These are phyloP conservation scores for Fomitopsis serialis DNA, from an alignment of 768 basidiomycete species.

Conservation along the genomic window DNA sequence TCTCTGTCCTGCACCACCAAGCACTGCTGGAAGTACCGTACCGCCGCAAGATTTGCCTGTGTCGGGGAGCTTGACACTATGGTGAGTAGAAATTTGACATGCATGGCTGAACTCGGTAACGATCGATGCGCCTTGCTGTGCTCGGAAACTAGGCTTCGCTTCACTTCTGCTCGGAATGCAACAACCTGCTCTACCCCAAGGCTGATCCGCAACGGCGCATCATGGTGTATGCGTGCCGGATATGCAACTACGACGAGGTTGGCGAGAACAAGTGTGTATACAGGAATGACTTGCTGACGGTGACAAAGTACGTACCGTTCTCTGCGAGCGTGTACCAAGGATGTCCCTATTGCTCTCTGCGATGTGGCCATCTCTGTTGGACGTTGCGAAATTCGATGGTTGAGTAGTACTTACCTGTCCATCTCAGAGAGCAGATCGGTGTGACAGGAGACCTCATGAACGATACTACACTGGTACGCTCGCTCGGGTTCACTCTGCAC, in stretches of 20 bases:
- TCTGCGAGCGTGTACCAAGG: background rate
- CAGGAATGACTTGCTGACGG: conserved; percentile 86
- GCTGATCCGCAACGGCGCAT: conserved; percentile 81
- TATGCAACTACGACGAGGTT: conserved; percentile 82
- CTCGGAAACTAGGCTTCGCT: conserved; percentile 57
- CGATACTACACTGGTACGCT: conserved; percentile 80
- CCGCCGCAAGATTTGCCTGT: no score
- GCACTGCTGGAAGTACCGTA: no score
- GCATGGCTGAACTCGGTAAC: no score
- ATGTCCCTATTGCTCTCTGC: background rate
- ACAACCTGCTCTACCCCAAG: conserved; percentile 91
- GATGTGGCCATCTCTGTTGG: background rate
- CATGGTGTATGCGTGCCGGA: conserved; percentile 89
- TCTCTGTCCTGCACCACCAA: no score
- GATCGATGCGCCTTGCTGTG: background rate
- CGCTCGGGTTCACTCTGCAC: background rate
- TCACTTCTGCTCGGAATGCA: conserved; percentile 92
- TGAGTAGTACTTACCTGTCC: background rate
- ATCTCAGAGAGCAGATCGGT: conserved; percentile 84
- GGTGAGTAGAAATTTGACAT: no score
- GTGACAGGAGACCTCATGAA: conserved; percentile 83
- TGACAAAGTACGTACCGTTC: conserved; percentile 66
- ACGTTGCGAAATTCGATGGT: background rate
- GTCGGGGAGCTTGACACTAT: no score
- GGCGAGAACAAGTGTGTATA: conserved; percentile 89